phyloP scores from a whole-genome alignment of 2,329 filamentous ascomycete species.

The Arthrobotrys megalospora region DNA sequence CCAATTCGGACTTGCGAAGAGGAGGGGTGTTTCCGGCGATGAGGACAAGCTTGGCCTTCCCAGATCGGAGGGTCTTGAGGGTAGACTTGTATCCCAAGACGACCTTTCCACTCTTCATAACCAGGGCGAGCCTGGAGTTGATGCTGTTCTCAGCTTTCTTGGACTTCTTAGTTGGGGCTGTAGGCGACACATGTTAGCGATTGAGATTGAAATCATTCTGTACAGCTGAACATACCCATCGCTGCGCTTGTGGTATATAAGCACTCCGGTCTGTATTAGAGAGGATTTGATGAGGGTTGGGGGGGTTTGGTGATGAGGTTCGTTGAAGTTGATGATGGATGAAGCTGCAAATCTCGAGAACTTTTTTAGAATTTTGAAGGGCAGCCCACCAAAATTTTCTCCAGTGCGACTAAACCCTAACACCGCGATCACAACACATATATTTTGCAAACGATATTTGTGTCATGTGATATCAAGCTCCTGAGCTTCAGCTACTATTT shows the following conservation, averaged over 20 bases:
- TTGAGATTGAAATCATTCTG: background rate
- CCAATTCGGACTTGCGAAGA: constrained; percentile 96
- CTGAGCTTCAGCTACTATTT: no score
- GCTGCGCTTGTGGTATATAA: constrained; percentile 63
- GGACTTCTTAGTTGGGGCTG: constrained; percentile 78
- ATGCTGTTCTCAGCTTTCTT: constrained; percentile 90
- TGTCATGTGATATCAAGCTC: no score
- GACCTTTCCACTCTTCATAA: constrained; percentile 74
- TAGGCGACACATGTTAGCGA: constrained; percentile 69
- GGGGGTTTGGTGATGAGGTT: constrained; percentile 36
- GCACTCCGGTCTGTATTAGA: constrained; percentile 63
- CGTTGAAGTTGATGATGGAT: constrained; percentile 56
- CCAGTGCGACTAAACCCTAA: constrained; percentile 59
- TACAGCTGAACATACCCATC: constrained; percentile 61
- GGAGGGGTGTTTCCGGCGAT: constrained; percentile 93
- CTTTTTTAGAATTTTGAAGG: constrained; percentile 36
- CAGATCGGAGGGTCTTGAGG: constrained; percentile 89
- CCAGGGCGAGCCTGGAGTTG: constrained; percentile 79
- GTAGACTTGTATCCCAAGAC: constrained; percentile 87
- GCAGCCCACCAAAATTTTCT: constrained; percentile 23
- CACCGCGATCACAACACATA: constrained; percentile 21
- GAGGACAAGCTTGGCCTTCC: constrained; percentile 99
- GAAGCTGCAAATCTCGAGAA: constrained; percentile 45
- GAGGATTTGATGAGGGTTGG: constrained; percentile 35
- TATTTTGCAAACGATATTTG: background rate